These are phyloP conservation scores for Penicillium angulare DNA, from an alignment of 495 filamentous ascomycete species.

Conservation along the genomic window DNA sequence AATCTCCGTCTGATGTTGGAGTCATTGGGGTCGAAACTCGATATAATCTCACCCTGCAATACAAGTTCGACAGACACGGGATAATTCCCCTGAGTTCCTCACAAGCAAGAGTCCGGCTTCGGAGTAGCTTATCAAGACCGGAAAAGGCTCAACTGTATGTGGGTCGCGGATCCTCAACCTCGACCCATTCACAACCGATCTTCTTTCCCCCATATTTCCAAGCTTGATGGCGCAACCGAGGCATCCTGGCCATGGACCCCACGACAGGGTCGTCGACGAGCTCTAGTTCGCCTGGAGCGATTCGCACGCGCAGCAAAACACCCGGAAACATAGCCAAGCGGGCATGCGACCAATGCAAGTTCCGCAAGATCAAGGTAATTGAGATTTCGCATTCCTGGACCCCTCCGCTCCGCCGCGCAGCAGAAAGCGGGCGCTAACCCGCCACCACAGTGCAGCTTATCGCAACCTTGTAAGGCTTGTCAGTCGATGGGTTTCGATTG, in stretches of 20 bases:
- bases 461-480: slow-evolving; percentile 40
- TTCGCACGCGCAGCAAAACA: slow-evolving; percentile 30
- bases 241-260: slow-evolving; percentile 19
- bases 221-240: slow-evolving; percentile 15
- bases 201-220: background rate
- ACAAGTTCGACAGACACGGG: too few species aligned
- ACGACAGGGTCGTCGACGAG: slow-evolving; percentile 16
- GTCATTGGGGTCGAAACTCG: background rate
- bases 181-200: slow-evolving; percentile 3
- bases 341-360: slow-evolving; percentile 44
- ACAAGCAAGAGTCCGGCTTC: too few species aligned
- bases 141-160: slow-evolving; percentile 5
- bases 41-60: too few species aligned
- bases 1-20: too few species aligned
- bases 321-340: slow-evolving; percentile 31
- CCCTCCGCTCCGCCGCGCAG: slow-evolving; percentile 6
- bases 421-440: slow-evolving; percentile 14
- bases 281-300: slow-evolving; percentile 19
- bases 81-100: too few species aligned
- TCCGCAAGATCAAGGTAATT: slow-evolving; percentile 44
- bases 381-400: background rate
- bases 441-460: slow-evolving; percentile 38
- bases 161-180: slow-evolving; percentile 15
- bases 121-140: too few species aligned
- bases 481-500: slow-evolving; percentile 44